Conservation (phyloP, 106 monocot species). For the Agapanthus africanus region DNA sequence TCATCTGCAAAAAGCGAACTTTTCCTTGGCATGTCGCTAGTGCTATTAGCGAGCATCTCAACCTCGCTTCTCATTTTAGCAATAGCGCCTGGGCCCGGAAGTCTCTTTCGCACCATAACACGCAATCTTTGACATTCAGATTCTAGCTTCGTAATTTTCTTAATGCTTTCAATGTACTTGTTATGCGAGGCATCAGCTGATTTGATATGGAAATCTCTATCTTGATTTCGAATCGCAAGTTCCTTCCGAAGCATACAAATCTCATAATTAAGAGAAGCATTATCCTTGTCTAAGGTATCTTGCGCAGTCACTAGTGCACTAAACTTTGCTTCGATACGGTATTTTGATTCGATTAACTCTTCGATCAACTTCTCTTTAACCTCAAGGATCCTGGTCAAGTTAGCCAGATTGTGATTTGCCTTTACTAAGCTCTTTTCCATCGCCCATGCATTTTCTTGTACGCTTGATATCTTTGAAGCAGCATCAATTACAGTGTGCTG, state of each 20-base stretch:
- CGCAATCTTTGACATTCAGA: constrained; percentile 61
- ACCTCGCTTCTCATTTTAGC: constrained; percentile 71
- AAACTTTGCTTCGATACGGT: constrained; percentile 30
- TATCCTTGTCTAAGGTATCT: constrained; percentile 41
- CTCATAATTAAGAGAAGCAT: constrained; percentile 60
- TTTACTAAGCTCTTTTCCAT: constrained; percentile 43
- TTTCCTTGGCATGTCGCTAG: constrained; percentile 17
- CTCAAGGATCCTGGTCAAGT: constrained; percentile 29
- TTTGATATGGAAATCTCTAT: constrained; percentile 51
- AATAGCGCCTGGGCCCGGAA: constrained; percentile 54
- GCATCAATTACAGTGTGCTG: constrained; percentile 29
- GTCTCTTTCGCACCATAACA: constrained; percentile 49
- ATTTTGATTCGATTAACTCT: constrained; percentile 37
- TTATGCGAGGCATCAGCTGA: constrained; percentile 52
- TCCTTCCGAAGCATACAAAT: constrained; percentile 70
- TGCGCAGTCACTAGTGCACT: constrained; percentile 24
- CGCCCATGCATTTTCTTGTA: constrained; percentile 29
- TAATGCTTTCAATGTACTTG: constrained; percentile 34
- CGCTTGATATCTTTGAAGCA: constrained; percentile 19
- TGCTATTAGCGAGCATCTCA: constrained; percentile 27
- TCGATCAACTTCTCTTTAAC: constrained; percentile 38
- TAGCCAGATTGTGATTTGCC: constrained; percentile 31
- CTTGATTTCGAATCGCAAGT: constrained; percentile 52
- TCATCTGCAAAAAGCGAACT: constrained; percentile 10
- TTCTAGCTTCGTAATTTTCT: constrained; percentile 63